These are phyloP conservation scores for Sedum album DNA, from an alignment of 164 flowering plant species.

Conservation along the genomic window DNA sequence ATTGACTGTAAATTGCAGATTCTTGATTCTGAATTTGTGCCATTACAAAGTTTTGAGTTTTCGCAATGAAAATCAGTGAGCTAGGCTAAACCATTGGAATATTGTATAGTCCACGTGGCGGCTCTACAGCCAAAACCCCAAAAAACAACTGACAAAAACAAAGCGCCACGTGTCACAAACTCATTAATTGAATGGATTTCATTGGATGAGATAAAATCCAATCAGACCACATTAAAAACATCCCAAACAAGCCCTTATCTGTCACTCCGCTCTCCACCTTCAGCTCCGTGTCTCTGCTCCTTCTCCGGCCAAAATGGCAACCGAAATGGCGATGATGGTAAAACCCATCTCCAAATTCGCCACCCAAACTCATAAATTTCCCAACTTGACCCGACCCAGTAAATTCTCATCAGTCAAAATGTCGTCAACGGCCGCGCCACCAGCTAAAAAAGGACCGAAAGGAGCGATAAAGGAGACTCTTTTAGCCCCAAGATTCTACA, in stretches of 20 bases:
- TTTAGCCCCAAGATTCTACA: conserved; percentile 89
- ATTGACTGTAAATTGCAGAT: background rate
- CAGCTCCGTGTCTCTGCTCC: background rate
- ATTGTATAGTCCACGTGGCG: conserved; percentile 5
- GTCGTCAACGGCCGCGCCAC: conserved; percentile 28
- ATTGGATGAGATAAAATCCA: conserved; percentile 63
- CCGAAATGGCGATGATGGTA: conserved; percentile 63
- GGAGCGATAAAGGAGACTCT: conserved; percentile 69
- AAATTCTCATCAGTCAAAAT: conserved; percentile 30
- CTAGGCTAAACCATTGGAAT: background rate
- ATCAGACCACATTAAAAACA: conserved; percentile 18
- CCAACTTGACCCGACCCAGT: conserved; percentile 7
- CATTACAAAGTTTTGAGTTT: no score
- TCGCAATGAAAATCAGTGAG: no score
- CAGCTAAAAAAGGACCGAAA: conserved; percentile 36
- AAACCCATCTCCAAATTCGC: conserved; percentile 36
- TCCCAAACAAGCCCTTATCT: conserved; percentile 14
- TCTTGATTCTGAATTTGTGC: no score
- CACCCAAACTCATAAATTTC: conserved; percentile 10
- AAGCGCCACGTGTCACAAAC: no score
- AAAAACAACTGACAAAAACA: conserved; percentile 1
- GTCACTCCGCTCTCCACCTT: background rate
- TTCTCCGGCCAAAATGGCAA: conserved; percentile 34
- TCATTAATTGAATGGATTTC: conserved; percentile 34
- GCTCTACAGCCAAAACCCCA: conserved; percentile 15